phyloP scores from a whole-genome alignment of 2,329 filamentous ascomycete genomes.

The Blastomyces silverae region DNA sequence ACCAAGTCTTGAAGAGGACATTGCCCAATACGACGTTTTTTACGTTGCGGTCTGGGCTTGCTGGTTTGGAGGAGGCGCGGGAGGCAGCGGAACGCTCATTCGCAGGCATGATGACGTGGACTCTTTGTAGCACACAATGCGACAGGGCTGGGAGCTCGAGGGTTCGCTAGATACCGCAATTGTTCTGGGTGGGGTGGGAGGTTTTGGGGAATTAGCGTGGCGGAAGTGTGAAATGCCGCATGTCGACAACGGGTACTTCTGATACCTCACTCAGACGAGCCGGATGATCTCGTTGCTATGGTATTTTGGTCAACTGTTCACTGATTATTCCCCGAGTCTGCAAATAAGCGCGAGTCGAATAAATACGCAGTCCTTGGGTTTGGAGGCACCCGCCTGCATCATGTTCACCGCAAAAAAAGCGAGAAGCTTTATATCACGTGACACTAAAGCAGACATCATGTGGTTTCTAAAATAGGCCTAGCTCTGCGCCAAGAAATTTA shows the following conservation, averaged over 20 bases:
- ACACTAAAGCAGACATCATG: not conserved
- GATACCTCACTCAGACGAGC: not conserved
- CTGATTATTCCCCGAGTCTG: not conserved
- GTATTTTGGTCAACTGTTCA: not conserved
- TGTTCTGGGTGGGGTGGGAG: not conserved
- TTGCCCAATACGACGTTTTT: constrained; percentile 80
- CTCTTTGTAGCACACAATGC: not conserved
- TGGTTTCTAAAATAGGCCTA: not conserved
- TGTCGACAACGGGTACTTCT: not conserved
- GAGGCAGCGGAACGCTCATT: constrained; percentile 18
- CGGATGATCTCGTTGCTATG: not conserved
- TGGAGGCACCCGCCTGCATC: no score
- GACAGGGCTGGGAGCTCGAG: not conserved
- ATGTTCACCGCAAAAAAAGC: no score
- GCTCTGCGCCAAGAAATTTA: not conserved
- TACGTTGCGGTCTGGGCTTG: constrained; percentile 62
- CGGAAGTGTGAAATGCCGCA: not conserved
- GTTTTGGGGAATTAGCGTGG: not conserved
- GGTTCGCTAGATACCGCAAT: not conserved
- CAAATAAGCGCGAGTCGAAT: not conserved
- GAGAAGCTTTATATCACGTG: not conserved
- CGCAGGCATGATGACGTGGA: constrained; percentile 9
- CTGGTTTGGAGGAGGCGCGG: constrained; percentile 25
- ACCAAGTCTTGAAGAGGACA: constrained; percentile 82
- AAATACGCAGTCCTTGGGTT: not conserved